Conservation (phyloP, 495 filamentous ascomycete species). For the Penicillium cinerascens region DNA sequence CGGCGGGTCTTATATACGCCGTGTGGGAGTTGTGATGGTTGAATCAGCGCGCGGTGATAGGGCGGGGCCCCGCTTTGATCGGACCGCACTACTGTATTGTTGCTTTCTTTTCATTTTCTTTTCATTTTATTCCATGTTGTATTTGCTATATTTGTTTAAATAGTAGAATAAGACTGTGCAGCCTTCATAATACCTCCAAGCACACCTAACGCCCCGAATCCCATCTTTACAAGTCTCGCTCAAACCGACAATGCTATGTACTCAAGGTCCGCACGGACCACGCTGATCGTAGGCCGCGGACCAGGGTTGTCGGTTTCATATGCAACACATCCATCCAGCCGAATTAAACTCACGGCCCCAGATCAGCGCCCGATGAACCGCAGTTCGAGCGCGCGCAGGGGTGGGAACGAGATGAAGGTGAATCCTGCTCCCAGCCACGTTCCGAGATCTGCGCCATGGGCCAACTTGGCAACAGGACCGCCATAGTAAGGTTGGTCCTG, state of each 20-base stretch:
- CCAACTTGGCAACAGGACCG: slow-evolving; percentile 42
- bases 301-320: slow-evolving; percentile 15
- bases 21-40: neutral
- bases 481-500: slow-evolving; percentile 47
- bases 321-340: slow-evolving; percentile 1
- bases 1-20: neutral
- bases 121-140: neutral
- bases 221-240: slow-evolving; percentile 1
- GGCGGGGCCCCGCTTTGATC: neutral
- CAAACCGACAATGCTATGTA: slow-evolving; percentile 1
- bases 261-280: slow-evolving; percentile 5
- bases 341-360: neutral
- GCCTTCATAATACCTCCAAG: neutral
- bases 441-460: slow-evolving; percentile 39
- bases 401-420: slow-evolving; percentile 41
- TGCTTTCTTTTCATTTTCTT: neutral
- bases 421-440: slow-evolving; percentile 44
- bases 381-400: slow-evolving; percentile 40
- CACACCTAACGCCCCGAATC: neutral
- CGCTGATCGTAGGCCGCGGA: slow-evolving; percentile 8
- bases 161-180: neutral
- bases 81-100: neutral
- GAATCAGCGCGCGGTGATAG: neutral
- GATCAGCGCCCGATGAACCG: slow-evolving; percentile 34
- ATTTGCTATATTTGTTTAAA: neutral